Base-by-base conservation (phyloP, 2,329 filamentous ascomycete species). In the Fusarium robinianum region DNA sequence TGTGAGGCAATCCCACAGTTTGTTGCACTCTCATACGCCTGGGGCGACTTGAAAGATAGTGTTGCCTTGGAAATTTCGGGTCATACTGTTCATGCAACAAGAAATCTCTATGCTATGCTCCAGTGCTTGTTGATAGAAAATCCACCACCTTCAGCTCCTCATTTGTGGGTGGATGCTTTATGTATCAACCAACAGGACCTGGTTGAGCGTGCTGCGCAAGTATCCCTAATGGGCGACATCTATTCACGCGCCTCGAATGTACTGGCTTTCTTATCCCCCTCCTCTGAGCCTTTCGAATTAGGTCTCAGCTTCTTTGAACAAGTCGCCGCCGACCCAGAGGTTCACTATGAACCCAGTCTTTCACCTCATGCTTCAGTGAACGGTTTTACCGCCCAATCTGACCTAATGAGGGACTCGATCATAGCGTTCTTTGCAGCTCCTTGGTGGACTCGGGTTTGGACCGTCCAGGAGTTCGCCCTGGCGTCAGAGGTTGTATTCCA, bases 381-480 rank as follows among this genome's bases (percentile, higher is more conserved):
- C 3, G 36, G 36, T 4, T n/a, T 49, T 4, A 30, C 19, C 6
- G 36, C 25, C 14, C 18, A 24, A 10, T 41, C 41, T 11, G 14
- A 40, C 12, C 8, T 22, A 12, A 18, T 49, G 5, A 22, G 41
- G 37, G 35, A 45, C 6, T 49, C 45, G 1, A n/a, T 45, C 4
- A 33, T 49, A 12, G 36, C 29, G 11, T 40, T 49, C 10, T 45
- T 49, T 15, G 40, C 41, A 3, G 24, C 29, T 3, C 45, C 45
- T 26, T 49, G 41, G 46, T 49, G 41, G 46, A 49, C 41, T 2
- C 26, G 46, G 5, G 41, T 49, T 12, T 49, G 41, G 41, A 49
- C 46, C 5, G 46, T 49, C 6, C 41, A 45, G 12, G 46, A 41
- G 24, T 49, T 19, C 24, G 22, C 27, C 12, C 16, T 46, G 7